Evolutionary conservation across 202 grass and related monocot genomes (phyloP), one percentile per base, ranked within the genome.

Genomic region (Zizania palustris): DNA sequence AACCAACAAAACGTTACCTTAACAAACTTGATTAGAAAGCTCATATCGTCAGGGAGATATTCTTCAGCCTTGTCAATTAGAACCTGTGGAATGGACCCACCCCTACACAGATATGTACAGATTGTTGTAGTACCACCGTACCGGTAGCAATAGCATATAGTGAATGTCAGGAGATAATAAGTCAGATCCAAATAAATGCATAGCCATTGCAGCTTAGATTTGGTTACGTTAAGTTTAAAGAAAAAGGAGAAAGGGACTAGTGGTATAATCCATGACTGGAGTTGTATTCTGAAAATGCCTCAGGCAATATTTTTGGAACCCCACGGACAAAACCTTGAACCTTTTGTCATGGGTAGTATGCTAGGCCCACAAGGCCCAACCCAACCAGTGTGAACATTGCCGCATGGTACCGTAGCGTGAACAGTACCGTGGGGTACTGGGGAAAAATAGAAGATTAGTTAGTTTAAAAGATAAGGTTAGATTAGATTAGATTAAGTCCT

Each of bases 61-160:
- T 82, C 91, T 86, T 89, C 89, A 81, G 80, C 89, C 56, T 95
- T 90, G 63, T 95, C 85, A 74, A 98, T 58, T 79, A 98, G 72
- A 85, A 82, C 60, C 68, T 58, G 60, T 72, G 96, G 91, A 82
- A 98, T 69, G 8, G 91, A 89, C 59, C 74, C 65, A 22, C 89
- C 89, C 95, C 95, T 98, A 80, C 46, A 75, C 57, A 51, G 39
- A 65, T 37, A 83, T 6, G 58, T 6, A 77, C 60, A 82, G 39
- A 44, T 59, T 83, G 65, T 60, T 87, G 7, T 59, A 37, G 12
- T 60, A 77, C 44, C 21, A 43, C 2, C 36, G 48, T 75, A 11
- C 53, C 14, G 5, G n/a, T 35, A 65, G 8, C 20, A 73, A 66
- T 21, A 66, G 18, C 60, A 54, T 42, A 60, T 70, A 15, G 1